A percentile compares a stretch with the other conserved stretches of the same genome.
Evolutionary conservation across 2,329 filamentous ascomycete species (phyloP).

Genomic region (Trichothecium sympodiale): DNA sequence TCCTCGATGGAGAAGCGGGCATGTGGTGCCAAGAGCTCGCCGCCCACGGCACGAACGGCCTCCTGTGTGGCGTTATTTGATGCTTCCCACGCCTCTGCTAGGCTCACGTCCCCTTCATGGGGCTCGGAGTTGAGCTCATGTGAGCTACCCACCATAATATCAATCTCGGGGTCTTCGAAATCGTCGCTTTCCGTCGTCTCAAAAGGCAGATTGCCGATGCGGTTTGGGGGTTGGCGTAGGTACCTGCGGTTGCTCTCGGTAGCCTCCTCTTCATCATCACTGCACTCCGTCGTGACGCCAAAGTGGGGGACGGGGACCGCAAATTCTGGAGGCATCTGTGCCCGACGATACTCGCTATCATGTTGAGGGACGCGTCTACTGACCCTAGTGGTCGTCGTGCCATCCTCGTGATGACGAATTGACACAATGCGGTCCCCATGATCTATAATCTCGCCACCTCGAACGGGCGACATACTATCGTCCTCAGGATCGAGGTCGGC

Average conservation of each 20-base stretch:
- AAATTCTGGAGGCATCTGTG: slow-evolving; percentile 48
- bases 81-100: slow-evolving; percentile 30
- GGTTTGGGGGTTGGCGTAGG: slow-evolving; percentile 33
- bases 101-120: slow-evolving; percentile 8
- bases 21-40: slow-evolving; percentile 57
- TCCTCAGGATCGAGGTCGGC: slow-evolving; percentile 9
- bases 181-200: slow-evolving; percentile 29
- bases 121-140: slow-evolving; percentile 3
- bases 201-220: slow-evolving; percentile 43
- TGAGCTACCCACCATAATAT: slow-evolving; percentile 3
- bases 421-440: slow-evolving; percentile 30
- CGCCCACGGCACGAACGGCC: slow-evolving; percentile 43
- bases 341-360: slow-evolving; percentile 33
- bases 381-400: slow-evolving; percentile 34
- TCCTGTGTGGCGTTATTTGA: slow-evolving; percentile 44
- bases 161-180: slow-evolving; percentile 15
- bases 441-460: no score
- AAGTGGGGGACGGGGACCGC: slow-evolving; percentile 35
- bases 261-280: slow-evolving; percentile 44
- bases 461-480: slow-evolving; percentile 6
- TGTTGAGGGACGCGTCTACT: slow-evolving; percentile 21
- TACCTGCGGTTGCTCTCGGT: slow-evolving; percentile 10
- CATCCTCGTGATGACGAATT: slow-evolving; percentile 40
- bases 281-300: slow-evolving; percentile 47
- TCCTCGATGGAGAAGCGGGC: slow-evolving; percentile 76